These are phyloP conservation scores for Tephrocybe rancida DNA, from an alignment of 768 basidiomycete species.

Conservation along the genomic window DNA sequence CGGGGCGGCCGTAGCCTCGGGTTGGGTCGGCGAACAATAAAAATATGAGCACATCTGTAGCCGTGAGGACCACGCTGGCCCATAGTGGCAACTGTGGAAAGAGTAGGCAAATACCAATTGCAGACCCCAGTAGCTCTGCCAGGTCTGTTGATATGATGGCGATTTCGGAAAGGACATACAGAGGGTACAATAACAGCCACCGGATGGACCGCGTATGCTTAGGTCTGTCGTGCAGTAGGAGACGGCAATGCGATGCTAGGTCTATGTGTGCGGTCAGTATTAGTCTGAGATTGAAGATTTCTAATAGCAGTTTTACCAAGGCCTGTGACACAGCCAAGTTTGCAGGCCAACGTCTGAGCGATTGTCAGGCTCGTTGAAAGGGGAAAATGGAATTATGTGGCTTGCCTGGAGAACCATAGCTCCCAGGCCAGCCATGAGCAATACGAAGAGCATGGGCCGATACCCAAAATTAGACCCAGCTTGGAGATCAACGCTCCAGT, in stretches of 20 bases:
- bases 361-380: neutral
- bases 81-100: slow-evolving; percentile 62
- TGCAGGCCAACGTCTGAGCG: slow-evolving; percentile 60
- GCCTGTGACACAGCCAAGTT: slow-evolving; percentile 70
- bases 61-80: slow-evolving; percentile 57
- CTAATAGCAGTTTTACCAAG: slow-evolving; percentile 41
- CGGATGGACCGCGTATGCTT: slow-evolving; percentile 48
- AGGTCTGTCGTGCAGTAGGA: slow-evolving; percentile 55
- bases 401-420: slow-evolving; percentile 69
- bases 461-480: slow-evolving; percentile 80
- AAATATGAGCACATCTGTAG: slow-evolving; percentile 60
- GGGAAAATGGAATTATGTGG: neutral
- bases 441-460: slow-evolving; percentile 67
- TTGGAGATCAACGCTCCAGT: slow-evolving; percentile 81
- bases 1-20: slow-evolving; percentile 52
- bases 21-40: slow-evolving; percentile 64
- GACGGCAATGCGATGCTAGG: slow-evolving; percentile 60
- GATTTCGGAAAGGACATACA: slow-evolving; percentile 56
- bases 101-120: slow-evolving; percentile 68
- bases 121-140: slow-evolving; percentile 70
- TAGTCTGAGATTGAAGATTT: neutral
- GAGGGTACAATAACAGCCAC: slow-evolving; percentile 52
- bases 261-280: slow-evolving; percentile 33
- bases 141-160: slow-evolving; percentile 72
- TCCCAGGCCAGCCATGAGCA: slow-evolving; percentile 62